Base-by-base conservation (phyloP, 495 filamentous ascomycete species). In the Neohortaea acidophila region DNA sequence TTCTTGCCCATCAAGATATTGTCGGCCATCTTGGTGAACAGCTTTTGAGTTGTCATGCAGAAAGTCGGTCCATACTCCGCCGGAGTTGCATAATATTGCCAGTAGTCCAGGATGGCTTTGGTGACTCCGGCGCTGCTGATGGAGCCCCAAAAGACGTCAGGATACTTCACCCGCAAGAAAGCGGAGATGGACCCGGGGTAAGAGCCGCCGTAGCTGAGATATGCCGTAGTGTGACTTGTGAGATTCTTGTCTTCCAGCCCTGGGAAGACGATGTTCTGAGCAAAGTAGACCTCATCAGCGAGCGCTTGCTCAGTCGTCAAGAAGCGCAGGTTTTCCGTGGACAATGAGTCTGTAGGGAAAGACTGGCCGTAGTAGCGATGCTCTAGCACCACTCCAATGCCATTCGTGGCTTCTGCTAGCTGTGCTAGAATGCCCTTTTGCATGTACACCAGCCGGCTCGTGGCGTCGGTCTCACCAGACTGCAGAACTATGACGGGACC, bases 181-280 rank as follows among this genome's bases (percentile, higher is more conserved):
- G 80, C 79, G 22, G 72, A 73, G 41, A 80, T 75, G 8, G 72
- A 73, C 12, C 80, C 80, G 13, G 79, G 75, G 48, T 85, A 85
- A 3, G 74, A 79, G 1, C 78, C 79, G 2, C 80, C 80, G 43
- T 82, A 85, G 0, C 67, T 72, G 38, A 84, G 73, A 57, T 70
- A 83, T 0, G 80, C 63, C 4, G 65, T 70, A 18, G 58, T 60
- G 2, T 64, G 48, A 0, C 77, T 66, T 0, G 65, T 79, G 19
- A 82, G 55, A 47, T 75, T 64, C 30, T 45, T 33, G 33, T 75
- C 44, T 51, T 79, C 75, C n/a, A 81, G 52, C 1, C 77, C 77
- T 0, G 64, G 55, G 43, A 81, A 82, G 18, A 68, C 63, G 3
- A 79, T 68, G 41, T 83, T 63, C 33, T 70, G 44, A 8, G 78